These are phyloP conservation scores for Kluyveromyces nonfermentans DNA, from an alignment of 805 yeast species.

Conservation along the genomic window DNA sequence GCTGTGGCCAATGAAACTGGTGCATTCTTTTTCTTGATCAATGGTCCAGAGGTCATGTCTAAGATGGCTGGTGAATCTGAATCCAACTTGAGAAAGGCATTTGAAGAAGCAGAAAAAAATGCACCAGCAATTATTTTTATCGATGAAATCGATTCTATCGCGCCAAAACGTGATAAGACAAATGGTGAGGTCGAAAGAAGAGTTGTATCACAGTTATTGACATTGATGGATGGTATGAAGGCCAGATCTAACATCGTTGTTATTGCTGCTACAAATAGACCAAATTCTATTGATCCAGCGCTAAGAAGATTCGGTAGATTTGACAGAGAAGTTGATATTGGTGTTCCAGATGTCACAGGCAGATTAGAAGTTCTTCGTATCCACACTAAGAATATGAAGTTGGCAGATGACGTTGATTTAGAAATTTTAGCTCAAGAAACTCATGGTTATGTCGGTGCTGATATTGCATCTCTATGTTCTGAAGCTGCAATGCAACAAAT, in stretches of 20 bases:
- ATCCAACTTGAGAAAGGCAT: slow-evolving; percentile 92
- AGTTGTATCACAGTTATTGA: slow-evolving; percentile 94
- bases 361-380: slow-evolving; percentile 94
- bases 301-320: slow-evolving; percentile 82
- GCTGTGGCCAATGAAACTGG: slow-evolving; percentile 99
- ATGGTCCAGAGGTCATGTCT: slow-evolving; percentile 99
- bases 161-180: slow-evolving; percentile 99
- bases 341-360: slow-evolving; percentile 97
- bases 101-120: slow-evolving; percentile 98
- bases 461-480: slow-evolving; percentile 96
- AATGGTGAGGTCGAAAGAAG: slow-evolving; percentile 99
- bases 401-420: slow-evolving; percentile 88
- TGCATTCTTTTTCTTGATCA: slow-evolving; percentile 94
- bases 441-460: slow-evolving; percentile 99
- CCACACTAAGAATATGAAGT: slow-evolving; percentile 97
- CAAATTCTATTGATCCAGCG: slow-evolving; percentile 70
- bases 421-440: slow-evolving; percentile 96
- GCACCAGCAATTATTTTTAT: slow-evolving; percentile 96
- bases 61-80: slow-evolving; percentile 99
- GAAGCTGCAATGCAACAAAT: slow-evolving; percentile 99
- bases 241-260: slow-evolving; percentile 98
- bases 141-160: slow-evolving; percentile 97
- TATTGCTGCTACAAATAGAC: slow-evolving; percentile 90
- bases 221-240: slow-evolving; percentile 99
- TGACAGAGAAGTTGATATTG: slow-evolving; percentile 84